Base-by-base conservation (phyloP, 257 asterid species). In the Ilex asprella region DNA sequence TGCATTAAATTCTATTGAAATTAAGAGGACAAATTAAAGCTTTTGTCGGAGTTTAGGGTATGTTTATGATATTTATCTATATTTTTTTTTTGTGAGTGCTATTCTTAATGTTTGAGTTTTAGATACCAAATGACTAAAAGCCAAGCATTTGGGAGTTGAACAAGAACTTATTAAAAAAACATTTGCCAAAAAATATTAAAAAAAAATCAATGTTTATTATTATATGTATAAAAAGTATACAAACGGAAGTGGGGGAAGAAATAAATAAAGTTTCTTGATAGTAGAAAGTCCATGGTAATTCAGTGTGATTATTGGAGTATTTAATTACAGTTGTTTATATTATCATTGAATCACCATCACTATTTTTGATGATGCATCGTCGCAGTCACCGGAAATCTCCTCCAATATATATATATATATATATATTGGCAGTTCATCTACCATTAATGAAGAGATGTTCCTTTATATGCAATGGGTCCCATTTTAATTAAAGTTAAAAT, bases 221-320 rank as follows among this genome's bases (percentile, higher is more conserved):
- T 21, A 21, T 21, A 21, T 21, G 27, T 21, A 21, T 21, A 21
- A 21, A 21, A 21, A 21, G 27, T 21, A 0, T 0, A 21, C 27
- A 21, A 21, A 21, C 27, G 27, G 27, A 21, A 21, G 27, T 21
- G 27, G 27, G 27, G 27, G 27, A 35, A 35, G 5, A 54, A 35
- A 58, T 57, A 58, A 59, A 51, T 72, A 72, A 53, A 66, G 7
- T 52, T 81, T 51, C 46, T 21, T 56, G 12, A 75, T 86, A 91
- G 91, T 31, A 67, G 60, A 57, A 62, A 72, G 58, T 58, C 11
- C 51, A 55, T 55, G 70, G 31, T 44, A 56, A 56, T 58, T 64
- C 49, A 31, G 58, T 82, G 52, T 70, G 81, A 88, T 70, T 61
- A 69, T 66, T 39, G 58, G 55, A 62, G 70, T 60, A 62, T 78